These are phyloP conservation scores for Starmerella khaoyaiensis DNA, from an alignment of 805 yeast species.

Conservation along the genomic window DNA sequence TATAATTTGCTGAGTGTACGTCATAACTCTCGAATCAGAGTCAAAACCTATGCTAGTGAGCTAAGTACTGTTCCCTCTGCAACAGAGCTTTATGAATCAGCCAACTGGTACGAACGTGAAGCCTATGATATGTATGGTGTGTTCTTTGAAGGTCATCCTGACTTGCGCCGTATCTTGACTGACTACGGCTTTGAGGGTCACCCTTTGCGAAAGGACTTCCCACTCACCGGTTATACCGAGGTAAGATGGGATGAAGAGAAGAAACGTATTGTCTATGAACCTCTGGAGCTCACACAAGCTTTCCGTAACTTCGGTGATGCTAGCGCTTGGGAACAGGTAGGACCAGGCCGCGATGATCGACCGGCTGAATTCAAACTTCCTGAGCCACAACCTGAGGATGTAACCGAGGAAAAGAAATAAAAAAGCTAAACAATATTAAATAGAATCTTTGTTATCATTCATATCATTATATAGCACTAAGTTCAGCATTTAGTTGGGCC, in stretches of 20 bases:
- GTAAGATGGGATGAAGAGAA: slow-evolving; percentile 83
- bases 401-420: slow-evolving; percentile 30
- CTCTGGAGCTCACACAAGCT: slow-evolving; percentile 81
- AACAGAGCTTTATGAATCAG: slow-evolving; percentile 60
- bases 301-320: slow-evolving; percentile 88
- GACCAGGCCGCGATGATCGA: slow-evolving; percentile 68
- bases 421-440: background rate
- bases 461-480: slow-evolving; percentile 12
- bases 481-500: slow-evolving; percentile 30
- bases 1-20: slow-evolving; percentile 70
- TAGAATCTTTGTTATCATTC: background rate
- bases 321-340: slow-evolving; percentile 85
- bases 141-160: slow-evolving; percentile 81
- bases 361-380: slow-evolving; percentile 77
- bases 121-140: slow-evolving; percentile 79
- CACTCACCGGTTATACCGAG: slow-evolving; percentile 83
- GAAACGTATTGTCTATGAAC: slow-evolving; percentile 79
- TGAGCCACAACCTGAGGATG: slow-evolving; percentile 61
- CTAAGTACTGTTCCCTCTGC: slow-evolving; percentile 69
- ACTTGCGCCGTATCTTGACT: slow-evolving; percentile 76
- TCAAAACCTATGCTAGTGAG: slow-evolving; percentile 79
- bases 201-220: slow-evolving; percentile 85
- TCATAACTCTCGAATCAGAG: slow-evolving; percentile 75
- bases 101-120: slow-evolving; percentile 86
- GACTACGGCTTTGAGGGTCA: slow-evolving; percentile 90